These are phyloP conservation scores for Bacidia rubella DNA, from an alignment of 495 filamentous ascomycete species.

Conservation along the genomic window DNA sequence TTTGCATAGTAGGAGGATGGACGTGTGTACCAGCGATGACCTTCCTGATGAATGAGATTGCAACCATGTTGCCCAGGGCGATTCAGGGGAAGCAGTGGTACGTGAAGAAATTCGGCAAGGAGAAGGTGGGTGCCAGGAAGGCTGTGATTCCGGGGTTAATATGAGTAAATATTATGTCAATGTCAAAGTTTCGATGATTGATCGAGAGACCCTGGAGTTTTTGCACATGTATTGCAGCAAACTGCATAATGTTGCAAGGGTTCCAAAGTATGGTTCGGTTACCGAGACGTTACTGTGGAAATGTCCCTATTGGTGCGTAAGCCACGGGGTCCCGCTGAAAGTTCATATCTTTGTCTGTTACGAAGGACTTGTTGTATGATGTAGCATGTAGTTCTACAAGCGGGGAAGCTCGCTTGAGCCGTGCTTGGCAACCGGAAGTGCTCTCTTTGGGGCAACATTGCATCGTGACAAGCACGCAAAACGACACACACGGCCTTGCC, in stretches of 20 bases:
- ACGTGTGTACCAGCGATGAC: constrained; percentile 57
- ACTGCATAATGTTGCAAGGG: no score
- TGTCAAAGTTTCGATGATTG: background rate
- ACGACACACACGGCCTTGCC: no score
- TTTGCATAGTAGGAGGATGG: constrained; percentile 54
- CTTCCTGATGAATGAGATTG: constrained; percentile 77
- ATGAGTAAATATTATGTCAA: no score
- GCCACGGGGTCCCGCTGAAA: no score
- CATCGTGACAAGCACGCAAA: no score
- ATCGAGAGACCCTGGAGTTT: background rate
- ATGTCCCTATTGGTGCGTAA: no score
- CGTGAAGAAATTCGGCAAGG: constrained; percentile 67
- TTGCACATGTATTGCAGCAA: background rate
- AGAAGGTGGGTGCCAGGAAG: constrained; percentile 58
- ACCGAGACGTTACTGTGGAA: background rate
- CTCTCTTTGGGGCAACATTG: no score
- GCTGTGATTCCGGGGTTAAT: constrained; percentile 60
- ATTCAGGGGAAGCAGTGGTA: constrained; percentile 80
- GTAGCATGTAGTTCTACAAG: no score
- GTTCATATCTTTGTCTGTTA: no score
- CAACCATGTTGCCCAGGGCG: constrained; percentile 83
- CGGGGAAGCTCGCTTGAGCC: no score
- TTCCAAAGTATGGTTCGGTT: background rate
- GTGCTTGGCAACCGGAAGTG: no score
- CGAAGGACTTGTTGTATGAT: no score